phyloP scores from a whole-genome alignment of 2,329 filamentous ascomycete species.

The Decorospora gaudefroyi region DNA sequence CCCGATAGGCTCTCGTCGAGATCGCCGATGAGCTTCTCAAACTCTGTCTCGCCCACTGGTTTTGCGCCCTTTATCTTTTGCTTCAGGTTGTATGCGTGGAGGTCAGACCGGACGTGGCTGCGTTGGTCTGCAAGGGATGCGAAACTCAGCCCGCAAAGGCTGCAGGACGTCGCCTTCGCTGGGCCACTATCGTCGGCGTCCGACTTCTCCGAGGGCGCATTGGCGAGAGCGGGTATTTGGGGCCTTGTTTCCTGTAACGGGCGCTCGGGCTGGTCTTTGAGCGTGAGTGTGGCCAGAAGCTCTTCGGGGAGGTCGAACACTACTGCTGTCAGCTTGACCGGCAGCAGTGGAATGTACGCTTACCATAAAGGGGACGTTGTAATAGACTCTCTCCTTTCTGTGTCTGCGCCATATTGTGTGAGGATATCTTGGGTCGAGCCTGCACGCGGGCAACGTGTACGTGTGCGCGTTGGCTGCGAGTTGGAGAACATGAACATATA shows the following conservation, averaged over 20 bases:
- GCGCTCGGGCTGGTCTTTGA: constrained; percentile 52
- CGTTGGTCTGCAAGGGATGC: constrained; percentile 77
- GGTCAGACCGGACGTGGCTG: constrained; percentile 83
- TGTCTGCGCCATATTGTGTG: constrained; percentile 38
- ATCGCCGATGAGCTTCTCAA: constrained; percentile 81
- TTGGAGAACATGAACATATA: too few relatives aligned
- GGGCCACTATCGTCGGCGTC: constrained; percentile 49
- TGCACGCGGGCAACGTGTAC: too few relatives aligned
- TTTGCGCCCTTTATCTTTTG: constrained; percentile 77
- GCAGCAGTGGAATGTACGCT: background rate
- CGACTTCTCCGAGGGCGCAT: constrained; percentile 44
- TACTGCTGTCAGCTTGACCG: constrained; percentile 45
- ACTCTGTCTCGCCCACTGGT: constrained; percentile 77
- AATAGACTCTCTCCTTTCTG: constrained; percentile 41
- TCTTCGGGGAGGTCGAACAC: constrained; percentile 82
- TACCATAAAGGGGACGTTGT: constrained; percentile 49
- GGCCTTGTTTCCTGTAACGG: constrained; percentile 23
- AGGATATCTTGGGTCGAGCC: too few relatives aligned
- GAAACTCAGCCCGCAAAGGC: constrained; percentile 76
- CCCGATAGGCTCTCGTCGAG: constrained; percentile 92
- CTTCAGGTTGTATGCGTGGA: constrained; percentile 94
- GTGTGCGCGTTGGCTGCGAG: too few relatives aligned
- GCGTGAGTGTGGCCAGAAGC: constrained; percentile 69
- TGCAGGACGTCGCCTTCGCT: constrained; percentile 72
- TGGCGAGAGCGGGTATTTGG: constrained; percentile 9